Percentiles rank a stretch among this genome's conserved stretches.
Evolutionary conservation across 257 asterid species (phyloP).

Genomic region (Solanum peruvianum): DNA sequence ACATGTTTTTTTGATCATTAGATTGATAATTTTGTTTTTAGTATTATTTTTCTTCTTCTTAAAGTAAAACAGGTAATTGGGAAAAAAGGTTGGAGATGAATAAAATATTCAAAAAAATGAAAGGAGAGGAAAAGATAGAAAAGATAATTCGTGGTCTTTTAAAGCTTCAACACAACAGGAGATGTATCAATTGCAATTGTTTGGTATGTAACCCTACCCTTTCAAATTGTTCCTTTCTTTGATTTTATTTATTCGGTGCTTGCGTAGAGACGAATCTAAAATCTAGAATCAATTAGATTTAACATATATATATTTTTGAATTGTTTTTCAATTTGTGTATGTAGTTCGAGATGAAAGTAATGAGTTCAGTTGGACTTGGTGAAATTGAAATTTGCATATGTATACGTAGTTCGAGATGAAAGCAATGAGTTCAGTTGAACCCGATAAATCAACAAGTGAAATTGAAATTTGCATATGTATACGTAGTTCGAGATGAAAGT

Average conservation of each 20-base stretch:
- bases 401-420: not conserved
- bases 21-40: not conserved
- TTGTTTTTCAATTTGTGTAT: not conserved
- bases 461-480: not conserved
- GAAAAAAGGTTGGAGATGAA: not conserved
- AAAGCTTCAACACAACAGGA: conserved; percentile 59
- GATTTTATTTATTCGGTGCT: not conserved
- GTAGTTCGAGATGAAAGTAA: not conserved
- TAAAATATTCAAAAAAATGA: conserved; percentile 45
- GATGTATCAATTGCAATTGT: conserved; percentile 84
- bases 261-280: not conserved
- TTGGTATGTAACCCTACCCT: conserved; percentile 29
- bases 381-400: not conserved
- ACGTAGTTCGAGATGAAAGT: not conserved
- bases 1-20: not conserved
- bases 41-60: not conserved
- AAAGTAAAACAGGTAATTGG: not conserved
- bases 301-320: not conserved
- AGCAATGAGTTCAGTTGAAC: not conserved
- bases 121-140: conserved; percentile 59
- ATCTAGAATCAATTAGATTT: not conserved
- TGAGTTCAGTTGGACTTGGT: not conserved
- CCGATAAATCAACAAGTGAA: not conserved
- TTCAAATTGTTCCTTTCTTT: not conserved
- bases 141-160: conserved; percentile 65